phyloP scores from a whole-genome alignment of 805 yeast genomes.

The Suhomyces sp. region DNA sequence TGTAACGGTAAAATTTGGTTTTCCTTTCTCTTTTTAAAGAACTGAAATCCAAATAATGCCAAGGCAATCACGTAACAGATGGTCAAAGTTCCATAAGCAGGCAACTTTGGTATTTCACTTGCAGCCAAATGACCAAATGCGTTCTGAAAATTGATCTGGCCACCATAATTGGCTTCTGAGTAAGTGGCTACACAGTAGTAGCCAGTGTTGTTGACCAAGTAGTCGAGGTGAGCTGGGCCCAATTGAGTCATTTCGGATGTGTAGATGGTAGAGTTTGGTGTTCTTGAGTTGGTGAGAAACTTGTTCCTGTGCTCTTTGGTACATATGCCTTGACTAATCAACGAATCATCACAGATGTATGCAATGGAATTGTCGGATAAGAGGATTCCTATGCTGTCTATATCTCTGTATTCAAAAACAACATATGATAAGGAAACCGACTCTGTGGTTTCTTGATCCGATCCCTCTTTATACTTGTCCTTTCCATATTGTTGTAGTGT shows the following conservation, averaged over 20 bases:
- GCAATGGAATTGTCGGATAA: constrained; percentile 43
- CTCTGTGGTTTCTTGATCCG: constrained; percentile 25
- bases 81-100: constrained; percentile 83
- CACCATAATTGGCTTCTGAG: constrained; percentile 47
- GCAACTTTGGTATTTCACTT: constrained; percentile 84
- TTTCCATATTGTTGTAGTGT: constrained; percentile 26
- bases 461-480: constrained; percentile 23
- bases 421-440: constrained; percentile 58
- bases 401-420: constrained; percentile 81
- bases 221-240: constrained; percentile 61
- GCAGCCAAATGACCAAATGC: constrained; percentile 90
- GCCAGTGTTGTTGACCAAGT: constrained; percentile 72
- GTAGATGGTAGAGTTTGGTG: constrained; percentile 51
- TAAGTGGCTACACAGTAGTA: constrained; percentile 86
- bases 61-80: constrained; percentile 78
- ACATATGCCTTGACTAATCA: constrained; percentile 60
- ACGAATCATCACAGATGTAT: constrained; percentile 73
- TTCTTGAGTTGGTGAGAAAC: constrained; percentile 54
- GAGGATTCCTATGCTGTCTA: constrained; percentile 59
- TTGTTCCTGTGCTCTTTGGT: constrained; percentile 50
- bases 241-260: constrained; percentile 53
- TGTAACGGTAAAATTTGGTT: constrained; percentile 87
- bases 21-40: constrained; percentile 68
- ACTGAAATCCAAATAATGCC: constrained; percentile 81
- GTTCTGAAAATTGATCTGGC: constrained; percentile 80